phyloP scores from a whole-genome alignment of 1,284 basidiomycete species.

The Apiotrichum veenhuisii region DNA sequence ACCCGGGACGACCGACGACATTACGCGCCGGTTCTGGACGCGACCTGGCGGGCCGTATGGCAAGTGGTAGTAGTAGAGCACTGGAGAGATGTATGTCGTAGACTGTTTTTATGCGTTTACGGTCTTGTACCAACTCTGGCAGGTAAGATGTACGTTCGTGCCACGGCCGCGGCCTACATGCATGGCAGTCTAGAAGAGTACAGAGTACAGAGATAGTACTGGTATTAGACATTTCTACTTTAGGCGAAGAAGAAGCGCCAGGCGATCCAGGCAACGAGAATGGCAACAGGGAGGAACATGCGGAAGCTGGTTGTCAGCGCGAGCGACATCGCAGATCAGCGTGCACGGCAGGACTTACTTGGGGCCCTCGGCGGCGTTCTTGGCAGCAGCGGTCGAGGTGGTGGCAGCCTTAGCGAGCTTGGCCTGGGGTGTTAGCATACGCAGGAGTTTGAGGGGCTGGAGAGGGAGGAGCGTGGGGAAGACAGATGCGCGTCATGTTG shows the following conservation, averaged over 20 bases:
- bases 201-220: neutral
- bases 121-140: neutral
- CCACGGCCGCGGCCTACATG: conserved; percentile 1
- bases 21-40: conserved; percentile 27
- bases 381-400: neutral
- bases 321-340: neutral
- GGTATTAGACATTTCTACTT: conserved; percentile 5
- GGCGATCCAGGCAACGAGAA: conserved; percentile 43
- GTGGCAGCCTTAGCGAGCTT: conserved; percentile 4
- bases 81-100: neutral
- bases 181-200: conserved; percentile 9
- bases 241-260: conserved; percentile 48
- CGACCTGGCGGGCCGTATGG: conserved; percentile 33
- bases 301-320: conserved; percentile 12
- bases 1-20: conserved; percentile 29
- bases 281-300: conserved; percentile 41
- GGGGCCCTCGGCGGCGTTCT: neutral
- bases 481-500: neutral
- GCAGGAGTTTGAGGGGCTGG: too few relatives aligned
- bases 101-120: neutral
- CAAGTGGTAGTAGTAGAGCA: conserved; percentile 2
- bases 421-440: conserved; percentile 5
- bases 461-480: too few relatives aligned
- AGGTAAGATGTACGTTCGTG: neutral
- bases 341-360: neutral